Evolutionary conservation across 306 rosid genomes (phyloP).

Genomic region (Sechiopsis laciniata): DNA sequence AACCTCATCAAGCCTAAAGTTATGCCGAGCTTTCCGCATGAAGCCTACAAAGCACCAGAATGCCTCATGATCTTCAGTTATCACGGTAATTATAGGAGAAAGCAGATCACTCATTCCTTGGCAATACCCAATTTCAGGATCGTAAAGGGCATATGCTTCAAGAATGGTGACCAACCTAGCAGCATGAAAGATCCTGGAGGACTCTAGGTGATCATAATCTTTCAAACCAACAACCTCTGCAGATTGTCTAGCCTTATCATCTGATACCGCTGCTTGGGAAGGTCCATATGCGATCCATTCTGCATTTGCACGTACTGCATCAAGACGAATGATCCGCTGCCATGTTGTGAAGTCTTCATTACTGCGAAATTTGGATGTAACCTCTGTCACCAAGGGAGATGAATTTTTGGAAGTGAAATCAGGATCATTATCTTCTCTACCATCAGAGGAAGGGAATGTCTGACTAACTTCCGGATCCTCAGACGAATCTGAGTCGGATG

Average conservation of each 20-base stretch:
- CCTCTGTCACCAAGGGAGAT: constrained; percentile 46
- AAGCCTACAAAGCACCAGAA: constrained; percentile 99
- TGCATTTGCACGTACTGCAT: constrained; percentile 82
- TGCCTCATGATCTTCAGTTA: constrained; percentile 86
- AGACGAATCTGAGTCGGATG: constrained; percentile 83
- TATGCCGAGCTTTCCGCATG: constrained; percentile 97
- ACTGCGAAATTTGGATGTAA: constrained; percentile 38
- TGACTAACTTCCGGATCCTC: constrained; percentile 73
- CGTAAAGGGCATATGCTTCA: constrained; percentile 91
- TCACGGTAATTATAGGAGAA: constrained; percentile 77
- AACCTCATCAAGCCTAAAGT: constrained; percentile 95
- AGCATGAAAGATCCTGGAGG: constrained; percentile 80
- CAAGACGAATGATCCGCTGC: constrained; percentile 95
- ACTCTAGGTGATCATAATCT: constrained; percentile 83
- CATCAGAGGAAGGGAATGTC: constrained; percentile 51
- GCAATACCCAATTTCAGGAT: constrained; percentile 98
- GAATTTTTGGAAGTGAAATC: constrained; percentile 22
- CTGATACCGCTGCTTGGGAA: constrained; percentile 57
- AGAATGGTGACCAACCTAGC: constrained; percentile 91
- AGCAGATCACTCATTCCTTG: constrained; percentile 99
- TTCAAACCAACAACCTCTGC: constrained; percentile 94
- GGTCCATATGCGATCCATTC: constrained; percentile 79
- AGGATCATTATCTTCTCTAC: constrained; percentile 47
- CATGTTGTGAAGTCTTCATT: constrained; percentile 83
- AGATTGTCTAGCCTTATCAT: constrained; percentile 51